Base-by-base conservation (phyloP, 163 green algal genomes). In the Coccomyxa subellipsoidea region DNA sequence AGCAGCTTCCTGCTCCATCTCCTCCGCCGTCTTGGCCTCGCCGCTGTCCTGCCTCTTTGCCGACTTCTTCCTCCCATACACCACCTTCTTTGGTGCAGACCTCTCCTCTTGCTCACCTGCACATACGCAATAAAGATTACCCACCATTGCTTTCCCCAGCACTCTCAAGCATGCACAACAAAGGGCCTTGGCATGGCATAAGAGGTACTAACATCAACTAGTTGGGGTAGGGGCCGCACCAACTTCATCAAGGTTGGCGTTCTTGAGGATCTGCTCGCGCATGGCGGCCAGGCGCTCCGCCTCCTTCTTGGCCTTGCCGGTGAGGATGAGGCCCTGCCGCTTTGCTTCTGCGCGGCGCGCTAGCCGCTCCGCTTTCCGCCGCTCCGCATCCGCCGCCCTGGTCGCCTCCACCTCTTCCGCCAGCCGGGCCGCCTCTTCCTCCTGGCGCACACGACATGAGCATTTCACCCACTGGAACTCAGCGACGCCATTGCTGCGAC, bases 241-340 rank as follows among this genome's bases (percentile, higher is more conserved):
- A 59, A 18, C 47, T 27, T 59, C 47, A 59, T 59, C 47, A 7
- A 59, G 47, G 3, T 59, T 59, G 47, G 47, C 31, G 81, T 94
- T 84, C 31, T 88, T 87, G 31, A 99, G 90, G 76, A 99, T 86
- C 91, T 98, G 92, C 72, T 96, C 93, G 15, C 96, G 85, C 35
- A 97, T 90, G 36, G 91, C 92, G 0, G 92, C 95, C 79, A 96
- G 87, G 35, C 94, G 88, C 85, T 96, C 91, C 27, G 92, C 92
- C 87, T 98, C 94, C 75, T 92, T 92, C 92, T 98, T 98, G 72
- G 91, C 91, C 86, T 98, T 98, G 85, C 93, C 92, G 23, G 92
- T 97, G 39, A 98, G 89, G 85, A 98, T 88, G 85, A 95, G 94
- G 80, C 95, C 94, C 89, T 98, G 92, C 54, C 92, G 90, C 85